A percentile compares a stretch with the other conserved stretches of the same genome.
These are phyloP conservation scores for Coriaria nepalensis DNA, from an alignment of 306 rosid genomes.

Conservation along the genomic window DNA sequence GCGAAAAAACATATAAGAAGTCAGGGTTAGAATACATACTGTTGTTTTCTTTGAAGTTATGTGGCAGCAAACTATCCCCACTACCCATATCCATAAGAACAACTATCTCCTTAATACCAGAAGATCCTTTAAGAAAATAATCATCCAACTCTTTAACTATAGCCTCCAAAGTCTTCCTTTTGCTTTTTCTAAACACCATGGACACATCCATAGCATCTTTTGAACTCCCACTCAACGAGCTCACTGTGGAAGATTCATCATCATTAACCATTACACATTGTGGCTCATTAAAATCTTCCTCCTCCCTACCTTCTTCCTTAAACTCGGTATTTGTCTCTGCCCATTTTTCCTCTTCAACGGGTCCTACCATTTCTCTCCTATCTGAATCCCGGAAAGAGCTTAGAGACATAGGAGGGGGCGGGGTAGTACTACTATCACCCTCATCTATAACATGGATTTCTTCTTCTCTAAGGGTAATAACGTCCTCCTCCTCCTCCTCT, in stretches of 20 bases:
- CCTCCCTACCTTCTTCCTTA: conserved; percentile 54
- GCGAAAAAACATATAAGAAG: background rate
- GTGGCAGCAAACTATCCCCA: conserved; percentile 35
- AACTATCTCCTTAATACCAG: conserved; percentile 60
- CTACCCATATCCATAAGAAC: conserved; percentile 58
- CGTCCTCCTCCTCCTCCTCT: conserved; percentile 15
- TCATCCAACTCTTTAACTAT: conserved; percentile 66
- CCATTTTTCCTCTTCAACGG: conserved; percentile 55
- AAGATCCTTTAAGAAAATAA: conserved; percentile 69
- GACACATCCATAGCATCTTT: conserved; percentile 27
- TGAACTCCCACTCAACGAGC: conserved; percentile 22
- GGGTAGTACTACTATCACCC: background rate
- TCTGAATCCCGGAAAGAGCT: conserved; percentile 18
- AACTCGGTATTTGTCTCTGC: conserved; percentile 62
- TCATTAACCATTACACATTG: conserved; percentile 19
- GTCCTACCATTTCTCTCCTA: conserved; percentile 26
- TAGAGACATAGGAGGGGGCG: conserved; percentile 13
- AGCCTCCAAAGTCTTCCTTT: conserved; percentile 47
- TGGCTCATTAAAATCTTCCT: conserved; percentile 32
- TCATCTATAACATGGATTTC: too few relatives aligned
- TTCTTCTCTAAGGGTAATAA: too few relatives aligned
- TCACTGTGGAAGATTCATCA: conserved; percentile 26
- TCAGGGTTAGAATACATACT: conserved; percentile 26
- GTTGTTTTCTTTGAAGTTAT: conserved; percentile 27
- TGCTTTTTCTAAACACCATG: conserved; percentile 28